Base-by-base conservation (phyloP, 2,329 filamentous ascomycete genomes). In the Cyphellophora europaea region DNA sequence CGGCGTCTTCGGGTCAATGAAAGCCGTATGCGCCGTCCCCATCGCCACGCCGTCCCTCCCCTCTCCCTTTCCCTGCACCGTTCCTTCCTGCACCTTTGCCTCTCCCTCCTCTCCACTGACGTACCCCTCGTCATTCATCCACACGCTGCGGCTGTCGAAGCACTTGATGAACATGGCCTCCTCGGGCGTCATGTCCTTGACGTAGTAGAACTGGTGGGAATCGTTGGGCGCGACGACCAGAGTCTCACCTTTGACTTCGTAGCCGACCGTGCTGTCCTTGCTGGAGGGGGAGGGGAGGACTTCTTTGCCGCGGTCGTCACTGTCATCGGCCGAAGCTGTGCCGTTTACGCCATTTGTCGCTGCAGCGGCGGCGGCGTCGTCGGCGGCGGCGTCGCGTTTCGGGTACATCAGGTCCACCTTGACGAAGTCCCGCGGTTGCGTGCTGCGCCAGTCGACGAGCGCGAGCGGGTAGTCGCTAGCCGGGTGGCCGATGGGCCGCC, bases 391-490 rank as follows among this genome's bases (percentile, higher is more conserved):
- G 33, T 74, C 70, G 21, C 65, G 54, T 38, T 63, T 55, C 0
- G 77, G 77, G 42, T 82, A 82, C 36, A 82, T 59, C 21, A 82
- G 58, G 36, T 77, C 69, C 3, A 81, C 71, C 2, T 69, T 65
- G 8, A 79, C 56, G 35, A 80, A 71, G 44, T 82, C 77, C 1
- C 54, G 51, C 0, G 71, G 69, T 1, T 58, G 51, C 1, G 82
- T 71, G 0, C 69, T 71, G 2, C 72, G 62, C 53, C 77, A 79
- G 32, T 80, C 79, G 1, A 81, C 73, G 19, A 85, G 76, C 0
- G 76, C 79, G 1, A 87, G 65, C 1, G 82, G 82, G 47, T 69
- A 74, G 29, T 81, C 71, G 38, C 77, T 74, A 5, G 83, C 69
- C 2, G 79, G 74, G 21, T 65, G 62, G 18, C 68, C 65, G 44